Conservation (phyloP, 805 yeast genomes). For the Nakazawaea wyomingensis region DNA sequence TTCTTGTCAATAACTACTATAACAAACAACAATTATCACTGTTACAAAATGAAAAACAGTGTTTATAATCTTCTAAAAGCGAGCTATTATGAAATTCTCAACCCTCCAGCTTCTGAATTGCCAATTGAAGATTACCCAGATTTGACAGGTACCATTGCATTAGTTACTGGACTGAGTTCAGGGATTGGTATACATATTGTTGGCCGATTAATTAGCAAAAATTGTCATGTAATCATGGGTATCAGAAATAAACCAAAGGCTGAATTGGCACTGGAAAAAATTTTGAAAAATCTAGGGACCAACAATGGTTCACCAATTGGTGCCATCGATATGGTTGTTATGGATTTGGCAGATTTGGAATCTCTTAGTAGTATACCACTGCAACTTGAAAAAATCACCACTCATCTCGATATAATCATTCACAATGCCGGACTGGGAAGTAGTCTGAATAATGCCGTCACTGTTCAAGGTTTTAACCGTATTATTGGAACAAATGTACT, state of each 20-base stretch:
- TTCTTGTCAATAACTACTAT: too few relatives aligned
- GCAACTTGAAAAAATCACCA: slow-evolving; percentile 21
- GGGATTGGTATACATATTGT: slow-evolving; percentile 31
- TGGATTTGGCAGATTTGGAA: slow-evolving; percentile 37
- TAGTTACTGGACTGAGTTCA: slow-evolving; percentile 29
- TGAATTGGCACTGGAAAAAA: slow-evolving; percentile 21
- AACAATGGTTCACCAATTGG: slow-evolving; percentile 17
- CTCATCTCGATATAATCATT: slow-evolving; percentile 30
- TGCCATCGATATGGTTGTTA: slow-evolving; percentile 20
- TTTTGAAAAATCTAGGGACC: slow-evolving; percentile 18
- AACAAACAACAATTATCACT: not conserved
- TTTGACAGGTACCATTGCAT: slow-evolving; percentile 25
- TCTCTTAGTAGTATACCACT: slow-evolving; percentile 34
- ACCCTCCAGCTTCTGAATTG: slow-evolving; percentile 19
- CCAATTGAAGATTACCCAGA: slow-evolving; percentile 29
- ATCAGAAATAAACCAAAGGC: slow-evolving; percentile 32
- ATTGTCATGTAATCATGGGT: slow-evolving; percentile 31
- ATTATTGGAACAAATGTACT: slow-evolving; percentile 43
- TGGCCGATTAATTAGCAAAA: slow-evolving; percentile 25
- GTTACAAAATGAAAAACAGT: not conserved
- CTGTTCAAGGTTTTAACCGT: slow-evolving; percentile 40
- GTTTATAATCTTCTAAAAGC: not conserved
- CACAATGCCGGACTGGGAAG: slow-evolving; percentile 43
- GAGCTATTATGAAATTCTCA: not conserved
- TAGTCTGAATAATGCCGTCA: slow-evolving; percentile 28